phyloP scores from a whole-genome alignment of 2,329 filamentous ascomycete genomes.

The Fonsecaea monophora region DNA sequence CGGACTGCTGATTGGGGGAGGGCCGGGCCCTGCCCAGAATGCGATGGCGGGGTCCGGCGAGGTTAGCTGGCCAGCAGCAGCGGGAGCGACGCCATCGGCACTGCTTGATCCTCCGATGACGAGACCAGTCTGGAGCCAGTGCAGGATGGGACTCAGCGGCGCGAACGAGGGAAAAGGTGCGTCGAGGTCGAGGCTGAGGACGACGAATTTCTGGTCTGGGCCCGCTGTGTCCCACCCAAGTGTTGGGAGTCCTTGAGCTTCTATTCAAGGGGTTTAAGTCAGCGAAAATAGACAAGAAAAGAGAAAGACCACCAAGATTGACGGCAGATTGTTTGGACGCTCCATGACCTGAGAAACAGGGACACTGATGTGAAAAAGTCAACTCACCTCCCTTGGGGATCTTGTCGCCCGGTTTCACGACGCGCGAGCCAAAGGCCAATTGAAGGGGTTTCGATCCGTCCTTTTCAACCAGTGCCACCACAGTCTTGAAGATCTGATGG shows the following conservation, averaged over 20 bases:
- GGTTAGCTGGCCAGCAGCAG: not conserved
- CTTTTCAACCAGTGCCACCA: conserved; percentile 10
- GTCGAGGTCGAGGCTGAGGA: conserved; percentile 44
- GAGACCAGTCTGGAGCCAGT: conserved; percentile 45
- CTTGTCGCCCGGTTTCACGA: conserved; percentile 16
- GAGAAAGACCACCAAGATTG: too few species aligned
- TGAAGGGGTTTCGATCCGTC: conserved; percentile 6
- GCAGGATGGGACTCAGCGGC: conserved; percentile 43
- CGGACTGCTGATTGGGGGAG: conserved; percentile 55
- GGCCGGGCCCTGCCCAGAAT: conserved; percentile 54
- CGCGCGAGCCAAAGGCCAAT: conserved; percentile 1
- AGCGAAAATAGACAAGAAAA: conserved; percentile 9
- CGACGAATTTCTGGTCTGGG: conserved; percentile 38
- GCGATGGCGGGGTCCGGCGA: conserved; percentile 19
- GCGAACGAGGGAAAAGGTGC: conserved; percentile 44
- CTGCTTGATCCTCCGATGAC: conserved; percentile 12
- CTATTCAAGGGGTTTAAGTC: not conserved
- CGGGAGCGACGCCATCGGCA: not conserved
- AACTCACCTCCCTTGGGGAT: conserved; percentile 24
- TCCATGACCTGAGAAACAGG: too few species aligned
- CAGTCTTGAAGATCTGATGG: conserved; percentile 11
- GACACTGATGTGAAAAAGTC: not conserved
- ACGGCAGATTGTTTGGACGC: too few species aligned
- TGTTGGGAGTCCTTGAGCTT: conserved; percentile 12
- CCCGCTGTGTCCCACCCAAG: conserved; percentile 6